Conservation (phyloP, 2,329 filamentous ascomycete species). For the Botrytis fabae region DNA sequence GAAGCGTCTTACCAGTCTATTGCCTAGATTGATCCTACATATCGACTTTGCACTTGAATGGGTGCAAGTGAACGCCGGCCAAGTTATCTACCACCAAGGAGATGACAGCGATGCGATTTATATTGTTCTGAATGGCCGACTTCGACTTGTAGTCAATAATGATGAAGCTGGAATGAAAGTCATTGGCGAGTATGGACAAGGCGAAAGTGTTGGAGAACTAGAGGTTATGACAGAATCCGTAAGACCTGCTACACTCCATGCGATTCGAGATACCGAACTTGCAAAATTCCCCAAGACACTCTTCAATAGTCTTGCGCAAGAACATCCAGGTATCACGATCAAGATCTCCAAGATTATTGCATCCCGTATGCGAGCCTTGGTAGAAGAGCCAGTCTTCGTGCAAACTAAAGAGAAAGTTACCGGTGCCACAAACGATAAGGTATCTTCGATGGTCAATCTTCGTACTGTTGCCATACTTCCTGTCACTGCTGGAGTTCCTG, state of each 20-base stretch:
- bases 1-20: constrained; percentile 84
- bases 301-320: constrained; percentile 96
- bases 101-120: constrained; percentile 99
- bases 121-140: constrained; percentile 89
- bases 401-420: constrained; percentile 63
- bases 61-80: constrained; percentile 93
- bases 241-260: constrained; percentile 88
- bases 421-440: constrained; percentile 61
- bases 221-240: constrained; percentile 94
- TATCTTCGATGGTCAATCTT: constrained; percentile 86
- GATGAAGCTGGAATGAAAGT: constrained; percentile 81
- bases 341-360: constrained; percentile 99
- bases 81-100: constrained; percentile 89
- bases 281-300: constrained; percentile 94
- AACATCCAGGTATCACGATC: constrained; percentile 97
- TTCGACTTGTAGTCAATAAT: constrained; percentile 80
- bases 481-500: constrained; percentile 86
- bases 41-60: constrained; percentile 98
- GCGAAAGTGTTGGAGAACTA: constrained; percentile 94
- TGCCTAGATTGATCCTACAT: constrained; percentile 87
- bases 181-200: constrained; percentile 90
- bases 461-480: constrained; percentile 91
- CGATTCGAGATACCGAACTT: constrained; percentile 93
- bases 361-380: constrained; percentile 83
- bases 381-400: constrained; percentile 75